phyloP scores from a whole-genome alignment of 139 green algal species.

The Volvox africanus region DNA sequence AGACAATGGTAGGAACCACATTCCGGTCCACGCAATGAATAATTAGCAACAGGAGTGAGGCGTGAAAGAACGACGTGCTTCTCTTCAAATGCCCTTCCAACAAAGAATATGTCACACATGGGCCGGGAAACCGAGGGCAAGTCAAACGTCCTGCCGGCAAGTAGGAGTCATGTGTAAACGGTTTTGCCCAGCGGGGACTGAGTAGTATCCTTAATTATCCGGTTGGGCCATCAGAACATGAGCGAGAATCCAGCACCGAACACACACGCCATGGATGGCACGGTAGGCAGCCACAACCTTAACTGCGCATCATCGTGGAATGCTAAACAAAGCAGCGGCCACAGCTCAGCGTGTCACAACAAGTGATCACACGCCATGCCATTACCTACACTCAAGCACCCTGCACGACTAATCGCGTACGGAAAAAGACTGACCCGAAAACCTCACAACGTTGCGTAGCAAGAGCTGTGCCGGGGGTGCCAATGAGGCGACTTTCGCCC shows the following conservation, averaged over 20 bases:
- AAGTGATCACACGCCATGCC: not conserved
- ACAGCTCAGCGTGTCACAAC: not conserved
- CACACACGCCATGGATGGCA: not conserved
- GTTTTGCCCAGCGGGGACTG: slow-evolving; percentile 1
- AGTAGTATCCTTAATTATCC: not conserved
- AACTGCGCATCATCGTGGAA: not conserved
- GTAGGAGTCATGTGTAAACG: slow-evolving; percentile 13
- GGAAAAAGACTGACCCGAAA: slow-evolving; percentile 14
- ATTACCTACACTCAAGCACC: not conserved
- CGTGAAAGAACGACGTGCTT: not conserved
- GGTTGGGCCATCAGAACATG: not conserved
- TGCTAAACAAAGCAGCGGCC: not conserved
- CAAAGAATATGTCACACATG: slow-evolving; percentile 9
- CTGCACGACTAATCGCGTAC: not conserved
- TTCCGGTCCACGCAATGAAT: slow-evolving; percentile 36
- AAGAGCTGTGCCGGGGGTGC: slow-evolving; percentile 29
- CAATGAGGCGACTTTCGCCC: slow-evolving; percentile 13
- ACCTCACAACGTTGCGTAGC: slow-evolving; percentile 28
- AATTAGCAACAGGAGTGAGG: slow-evolving; percentile 5
- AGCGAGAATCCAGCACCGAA: slow-evolving; percentile 26
- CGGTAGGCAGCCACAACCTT: not conserved
- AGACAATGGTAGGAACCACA: not conserved
- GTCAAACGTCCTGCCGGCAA: not conserved
- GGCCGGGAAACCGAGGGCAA: not conserved
- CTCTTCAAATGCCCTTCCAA: slow-evolving; percentile 38